phyloP scores from a whole-genome alignment of 108 stramenopile genomes.

The Cyclotella kingstonii region DNA sequence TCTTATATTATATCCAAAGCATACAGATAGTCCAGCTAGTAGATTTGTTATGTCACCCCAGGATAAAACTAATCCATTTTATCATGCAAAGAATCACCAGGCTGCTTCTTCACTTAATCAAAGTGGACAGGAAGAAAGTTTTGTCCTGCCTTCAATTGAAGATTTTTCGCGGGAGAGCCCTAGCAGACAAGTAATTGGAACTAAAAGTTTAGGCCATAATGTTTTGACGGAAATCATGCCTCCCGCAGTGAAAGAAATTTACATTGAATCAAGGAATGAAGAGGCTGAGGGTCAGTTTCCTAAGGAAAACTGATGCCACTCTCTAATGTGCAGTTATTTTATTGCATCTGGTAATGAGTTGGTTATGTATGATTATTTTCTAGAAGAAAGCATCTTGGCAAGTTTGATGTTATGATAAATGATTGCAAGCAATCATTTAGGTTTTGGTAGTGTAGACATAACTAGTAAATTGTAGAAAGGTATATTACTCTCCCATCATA shows the following conservation, averaged over 20 bases:
- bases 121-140: slow-evolving; percentile 43
- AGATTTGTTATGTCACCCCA: slow-evolving; percentile 46
- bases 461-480: too few relatives aligned
- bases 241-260: slow-evolving; percentile 19
- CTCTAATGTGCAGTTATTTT: not conserved
- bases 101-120: slow-evolving; percentile 30
- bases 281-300: slow-evolving; percentile 1
- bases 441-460: too few relatives aligned
- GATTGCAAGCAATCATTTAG: too few relatives aligned
- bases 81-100: slow-evolving; percentile 11
- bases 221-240: slow-evolving; percentile 18
- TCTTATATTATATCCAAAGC: slow-evolving; percentile 42
- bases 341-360: too few relatives aligned
- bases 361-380: too few relatives aligned
- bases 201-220: slow-evolving; percentile 5
- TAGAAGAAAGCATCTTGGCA: too few relatives aligned
- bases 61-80: slow-evolving; percentile 33
- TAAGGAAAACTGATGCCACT: not conserved
- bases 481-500: too few relatives aligned
- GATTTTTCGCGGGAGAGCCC: slow-evolving; percentile 35
- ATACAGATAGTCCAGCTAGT: slow-evolving; percentile 41
- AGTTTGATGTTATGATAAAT: too few relatives aligned
- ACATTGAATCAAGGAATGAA: slow-evolving; percentile 9
- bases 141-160: slow-evolving; percentile 44
- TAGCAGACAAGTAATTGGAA: not conserved